These are phyloP conservation scores for Prunella vulgaris DNA, from an alignment of 257 asterid species.

Conservation along the genomic window DNA sequence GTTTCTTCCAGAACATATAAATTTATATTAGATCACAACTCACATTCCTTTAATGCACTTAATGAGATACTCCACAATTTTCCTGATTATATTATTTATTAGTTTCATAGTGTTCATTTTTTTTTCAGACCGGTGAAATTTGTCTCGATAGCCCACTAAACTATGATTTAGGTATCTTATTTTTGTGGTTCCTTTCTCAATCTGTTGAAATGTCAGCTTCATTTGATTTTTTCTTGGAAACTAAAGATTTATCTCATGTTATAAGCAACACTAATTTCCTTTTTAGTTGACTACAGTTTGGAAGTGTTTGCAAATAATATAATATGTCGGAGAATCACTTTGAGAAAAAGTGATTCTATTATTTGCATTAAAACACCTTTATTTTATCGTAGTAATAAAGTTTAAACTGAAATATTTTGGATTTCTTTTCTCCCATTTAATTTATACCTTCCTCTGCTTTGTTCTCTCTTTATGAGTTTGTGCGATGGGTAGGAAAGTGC, in stretches of 20 bases:
- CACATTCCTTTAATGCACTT: background rate
- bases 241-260: background rate
- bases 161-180: slow-evolving; percentile 61
- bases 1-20: background rate
- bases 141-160: slow-evolving; percentile 98
- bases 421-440: background rate
- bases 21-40: background rate
- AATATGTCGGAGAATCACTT: background rate
- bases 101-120: background rate
- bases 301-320: background rate
- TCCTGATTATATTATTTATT: background rate
- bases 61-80: background rate
- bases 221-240: background rate
- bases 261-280: background rate
- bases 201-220: background rate
- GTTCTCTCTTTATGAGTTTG: background rate
- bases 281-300: background rate
- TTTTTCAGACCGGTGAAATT: slow-evolving; percentile 86
- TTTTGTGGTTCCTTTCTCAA: background rate
- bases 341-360: background rate
- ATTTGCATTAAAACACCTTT: background rate
- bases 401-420: background rate
- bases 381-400: background rate
- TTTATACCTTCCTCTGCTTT: background rate
- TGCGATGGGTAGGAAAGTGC: background rate